Evolutionary conservation across 371 early-diverging fungal species (phyloP).

Genomic region (Basidiobolus meristosporus): DNA sequence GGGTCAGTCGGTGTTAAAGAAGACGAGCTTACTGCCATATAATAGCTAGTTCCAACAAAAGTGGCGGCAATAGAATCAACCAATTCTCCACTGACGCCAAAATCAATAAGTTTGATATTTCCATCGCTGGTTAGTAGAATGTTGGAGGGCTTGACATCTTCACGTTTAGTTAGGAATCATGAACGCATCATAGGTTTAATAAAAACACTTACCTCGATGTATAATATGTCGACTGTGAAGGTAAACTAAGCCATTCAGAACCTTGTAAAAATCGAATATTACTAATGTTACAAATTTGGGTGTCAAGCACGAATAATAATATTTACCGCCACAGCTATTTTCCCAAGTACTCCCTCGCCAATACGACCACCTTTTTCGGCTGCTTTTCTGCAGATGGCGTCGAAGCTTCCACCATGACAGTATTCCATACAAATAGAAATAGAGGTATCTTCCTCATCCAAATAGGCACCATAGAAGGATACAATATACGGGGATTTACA

Average conservation of each 20-base stretch:
- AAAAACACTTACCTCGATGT: constrained; percentile 39
- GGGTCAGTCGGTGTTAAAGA: background rate
- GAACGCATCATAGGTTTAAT: background rate
- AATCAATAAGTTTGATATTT: constrained; percentile 85
- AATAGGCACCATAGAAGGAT: constrained; percentile 81
- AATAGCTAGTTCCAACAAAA: constrained; percentile 87
- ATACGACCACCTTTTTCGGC: constrained; percentile 34
- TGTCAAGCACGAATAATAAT: background rate
- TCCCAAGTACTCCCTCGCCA: constrained; percentile 60
- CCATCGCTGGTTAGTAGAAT: constrained; percentile 69
- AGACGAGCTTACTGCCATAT: constrained; percentile 69
- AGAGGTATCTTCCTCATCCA: constrained; percentile 65
- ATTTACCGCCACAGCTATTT: constrained; percentile 54
- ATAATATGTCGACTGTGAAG: constrained; percentile 61
- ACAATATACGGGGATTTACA: constrained; percentile 88
- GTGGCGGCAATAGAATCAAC: constrained; percentile 82
- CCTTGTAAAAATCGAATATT: constrained; percentile 8
- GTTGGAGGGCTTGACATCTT: constrained; percentile 82
- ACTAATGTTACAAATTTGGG: background rate
- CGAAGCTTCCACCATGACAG: constrained; percentile 65
- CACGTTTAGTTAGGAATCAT: background rate
- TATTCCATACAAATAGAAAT: constrained; percentile 94
- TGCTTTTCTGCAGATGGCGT: constrained; percentile 55
- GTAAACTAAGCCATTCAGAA: constrained; percentile 58
- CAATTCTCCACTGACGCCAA: constrained; percentile 82